Evolutionary conservation across 331 rosid genomes (phyloP), one percentile per base, ranked within the genome.

Genomic region (Arachis monticola): DNA sequence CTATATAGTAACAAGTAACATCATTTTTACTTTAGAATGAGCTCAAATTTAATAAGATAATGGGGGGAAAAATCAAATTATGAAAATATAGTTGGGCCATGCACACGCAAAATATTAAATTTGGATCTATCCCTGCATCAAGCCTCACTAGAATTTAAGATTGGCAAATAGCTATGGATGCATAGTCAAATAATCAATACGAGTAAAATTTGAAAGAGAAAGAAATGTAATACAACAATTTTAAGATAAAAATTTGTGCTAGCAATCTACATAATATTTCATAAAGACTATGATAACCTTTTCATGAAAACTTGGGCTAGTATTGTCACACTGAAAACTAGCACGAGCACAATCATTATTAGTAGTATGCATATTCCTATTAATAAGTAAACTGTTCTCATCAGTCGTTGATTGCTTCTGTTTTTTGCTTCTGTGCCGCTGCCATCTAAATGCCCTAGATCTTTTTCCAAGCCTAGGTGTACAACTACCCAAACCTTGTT

Each of bases 401-500:
- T 82, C 84, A 74, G 10, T 8, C 22, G 64, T 66, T 77, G 83
- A 74, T 32, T 55, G 88, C 69, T 81, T 89, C 76, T 57, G 82
- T 72, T 81, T 83, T 85, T 82, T 86, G 63, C 27, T 46, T 81
- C 83, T 79, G 14, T 7, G 70, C 50, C 96, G 90, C 74, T 88
- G 96, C 96, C 93, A 91, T 31, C 87, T 64, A 82, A 79, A 88
- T 44, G 90, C 95, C 83, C 98, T 90, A 60, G 82, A 66, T 47
- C 80, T 88, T 87, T 91, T 93, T 73, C 84, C 70, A 44, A 57
- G 80, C 72, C 8, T 75, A 72, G 80, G 69, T 55, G 75, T 41
- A 65, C 62, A 46, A 81, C 64, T 66, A 79, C 62, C 78, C 31
- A 61, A 73, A 72, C 59, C 77, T 62, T 77, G 76, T 48, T 59